Evolutionary conservation across 2,329 filamentous ascomycete species (phyloP), one percentile per base, ranked within the genome.

Genomic region (Ophiostoma triangulosporum): DNA sequence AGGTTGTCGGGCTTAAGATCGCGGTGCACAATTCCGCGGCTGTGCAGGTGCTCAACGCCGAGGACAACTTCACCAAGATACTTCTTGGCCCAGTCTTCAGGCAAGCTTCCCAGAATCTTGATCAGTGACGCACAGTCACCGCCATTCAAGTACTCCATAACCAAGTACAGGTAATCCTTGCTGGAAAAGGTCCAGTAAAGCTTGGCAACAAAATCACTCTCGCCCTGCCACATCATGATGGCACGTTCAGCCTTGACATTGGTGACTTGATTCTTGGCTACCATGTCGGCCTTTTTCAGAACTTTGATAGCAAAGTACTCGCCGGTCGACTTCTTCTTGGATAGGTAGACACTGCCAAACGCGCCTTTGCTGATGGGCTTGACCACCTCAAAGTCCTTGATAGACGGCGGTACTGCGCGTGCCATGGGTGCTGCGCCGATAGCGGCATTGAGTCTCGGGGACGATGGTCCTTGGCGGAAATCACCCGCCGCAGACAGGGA

Each of bases 141-240:
- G 33, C 93, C 93, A 61, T 97, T 98, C 55, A 98, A 76, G 68
- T 98, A 98, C 65, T 98, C 93, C 93, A 98, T 98, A 24, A 98
- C 93, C 56, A 98, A 76, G 65, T 97, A 98, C 24, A 98, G 81
- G 64, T 96, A 98, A 64, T 98, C 93, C 65, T 98, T 98, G 75
- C 91, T 98, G 4, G 93, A 95, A 64, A 98, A 98, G 0, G 93
- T 98, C 94, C 94, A 98, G 70, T 97, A 98, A 12, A 98, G 77
- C 71, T 98, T 98, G 26, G 93, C 93, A 55, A 98, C 93, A 66
- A 98, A 98, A 56, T 98, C 93, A 66, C 94, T 98, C 68, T 97
- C 89, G 22, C 93, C 93, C 70, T 98, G 93, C 88, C 93, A 97
- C 93, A 98, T 98, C 93, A 98, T 97, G 65, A 98, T 98, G 22